Base-by-base conservation (phyloP, 331 rosid genomes). In the Spiraea crenata region DNA sequence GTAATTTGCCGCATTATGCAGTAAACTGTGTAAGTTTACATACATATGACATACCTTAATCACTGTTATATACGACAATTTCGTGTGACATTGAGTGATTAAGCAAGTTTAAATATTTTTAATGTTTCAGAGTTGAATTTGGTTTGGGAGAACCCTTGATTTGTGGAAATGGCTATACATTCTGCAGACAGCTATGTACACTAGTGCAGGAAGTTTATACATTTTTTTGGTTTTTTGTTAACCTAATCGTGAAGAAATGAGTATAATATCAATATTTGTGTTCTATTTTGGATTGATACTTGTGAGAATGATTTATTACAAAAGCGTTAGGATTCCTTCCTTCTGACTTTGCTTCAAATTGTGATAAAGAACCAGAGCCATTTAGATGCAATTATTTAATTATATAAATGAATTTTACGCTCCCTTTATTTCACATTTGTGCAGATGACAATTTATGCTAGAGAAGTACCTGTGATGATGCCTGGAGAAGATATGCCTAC, bases 401-500 rank as follows among this genome's bases (percentile, higher is more conserved):
- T 25, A 25, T 25, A 25, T 25, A 45, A 45, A 13, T 74, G 5
- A 57, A 34, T 31, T 50, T 56, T 48, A 12, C n/a, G 59, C 8
- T 14, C 5, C 6, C 25, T 70, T 9, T 17, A 2, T 19, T 0
- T 38, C 4, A 44, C 31, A 38, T 57, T 68, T 59, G 42, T 56
- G 74, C 69, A 90, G 96, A 81, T 82, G 81, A 79, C 85, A 12
- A 84, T 66, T 16, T 80, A 86, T 57, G 81, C 81, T 6, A 76
- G 73, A 57, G 89, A 84, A 17, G 90, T 86, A 1, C 82, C 90
- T 11, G 95, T 90, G 49, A 69, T 90, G 77, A 90, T 90, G 96
- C 95, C 95, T 0, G 92, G 95, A 0, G 88, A 88, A 70, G 61
- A 82, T 56, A 71, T 70, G 47, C 97, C 96, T 0, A 82, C 91